Evolutionary conservation across 768 basidiomycete species (phyloP), one percentile per base, ranked within the genome.

Genomic region (Kwoniella dejecticola): DNA sequence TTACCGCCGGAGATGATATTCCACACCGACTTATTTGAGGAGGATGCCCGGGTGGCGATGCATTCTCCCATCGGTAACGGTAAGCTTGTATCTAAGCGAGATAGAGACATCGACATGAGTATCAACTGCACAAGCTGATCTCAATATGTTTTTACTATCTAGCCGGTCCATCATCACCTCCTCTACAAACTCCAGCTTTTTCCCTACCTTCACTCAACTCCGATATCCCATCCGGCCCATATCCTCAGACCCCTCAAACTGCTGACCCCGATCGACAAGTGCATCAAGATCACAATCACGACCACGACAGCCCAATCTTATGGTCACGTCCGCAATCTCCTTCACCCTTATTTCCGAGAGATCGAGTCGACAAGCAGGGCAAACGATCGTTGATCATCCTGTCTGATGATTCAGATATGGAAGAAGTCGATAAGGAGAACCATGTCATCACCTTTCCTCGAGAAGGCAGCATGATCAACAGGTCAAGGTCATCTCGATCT

Each of bases 231-330:
- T 60, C 58, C 12, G 48, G 58, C 4, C 49, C 60, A 10, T 55
- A 54, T 19, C 60, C 60, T 15, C 44, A 62, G 49, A 62, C 60
- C 13, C 60, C 60, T 1, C 44, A 49, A 13, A 53, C 59, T 23
- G 29, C 45, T 11, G 33, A 31, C 27, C 19, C 36, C 12, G 10
- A 46, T 21, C 55, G n/a, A 17, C 45, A 47, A 23, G 15, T 26
- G 10, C 46, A 29, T 12, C 24, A 27, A 21, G 11, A n/a, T 13
- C 29, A 3, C 0, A 36, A 50, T 7, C 24, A 15, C 48, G 10
- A 24, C 1, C 8, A 7, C 3, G 44, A 49, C n/a, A 29, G 49
- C 1, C 58, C 58, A 26, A 17, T 52, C 1, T n/a, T 23, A 23
- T 60, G 58, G 58, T 41, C 58, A 15, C 33, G 15, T 36, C 33